phyloP scores from a whole-genome alignment of 2,329 filamentous ascomycete genomes.

The Calonectria ilicicola region DNA sequence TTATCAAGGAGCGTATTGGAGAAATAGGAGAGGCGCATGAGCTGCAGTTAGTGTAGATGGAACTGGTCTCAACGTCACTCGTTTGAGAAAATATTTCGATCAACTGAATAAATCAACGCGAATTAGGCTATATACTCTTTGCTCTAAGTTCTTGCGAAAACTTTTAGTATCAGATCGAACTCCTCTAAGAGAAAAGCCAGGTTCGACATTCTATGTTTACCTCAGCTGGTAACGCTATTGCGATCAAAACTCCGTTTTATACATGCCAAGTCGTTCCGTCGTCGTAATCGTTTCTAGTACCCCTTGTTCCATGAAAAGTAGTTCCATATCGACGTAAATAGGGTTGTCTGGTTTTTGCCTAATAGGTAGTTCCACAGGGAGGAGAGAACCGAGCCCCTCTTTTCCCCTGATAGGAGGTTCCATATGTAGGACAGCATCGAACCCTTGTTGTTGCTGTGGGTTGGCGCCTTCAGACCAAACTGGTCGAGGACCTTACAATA shows the following conservation, averaged over 20 bases:
- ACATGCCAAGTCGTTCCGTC: not conserved
- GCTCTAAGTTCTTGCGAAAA: not conserved
- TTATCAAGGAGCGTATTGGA: no score
- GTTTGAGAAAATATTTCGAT: not conserved
- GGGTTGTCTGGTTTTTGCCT: not conserved
- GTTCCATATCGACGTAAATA: not conserved
- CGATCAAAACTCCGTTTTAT: conserved; percentile 10
- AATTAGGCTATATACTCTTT: not conserved
- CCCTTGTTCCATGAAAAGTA: conserved; percentile 1
- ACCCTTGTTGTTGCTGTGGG: not conserved
- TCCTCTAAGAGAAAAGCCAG: not conserved
- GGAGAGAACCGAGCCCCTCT: not conserved
- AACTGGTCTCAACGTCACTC: not conserved
- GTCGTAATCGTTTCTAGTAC: not conserved
- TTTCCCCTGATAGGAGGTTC: not conserved
- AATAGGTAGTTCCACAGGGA: not conserved
- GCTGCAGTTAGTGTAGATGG: not conserved
- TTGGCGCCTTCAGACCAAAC: not conserved
- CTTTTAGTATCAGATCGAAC: not conserved
- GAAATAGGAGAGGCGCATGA: not conserved
- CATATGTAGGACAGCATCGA: conserved; percentile 2
- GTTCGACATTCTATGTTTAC: not conserved
- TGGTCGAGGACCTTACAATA: conserved; percentile 6
- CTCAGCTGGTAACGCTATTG: not conserved
- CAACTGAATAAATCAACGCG: not conserved